Evolutionary conservation across 2,329 filamentous ascomycete species (phyloP).

Genomic region (Tothia fuscella): DNA sequence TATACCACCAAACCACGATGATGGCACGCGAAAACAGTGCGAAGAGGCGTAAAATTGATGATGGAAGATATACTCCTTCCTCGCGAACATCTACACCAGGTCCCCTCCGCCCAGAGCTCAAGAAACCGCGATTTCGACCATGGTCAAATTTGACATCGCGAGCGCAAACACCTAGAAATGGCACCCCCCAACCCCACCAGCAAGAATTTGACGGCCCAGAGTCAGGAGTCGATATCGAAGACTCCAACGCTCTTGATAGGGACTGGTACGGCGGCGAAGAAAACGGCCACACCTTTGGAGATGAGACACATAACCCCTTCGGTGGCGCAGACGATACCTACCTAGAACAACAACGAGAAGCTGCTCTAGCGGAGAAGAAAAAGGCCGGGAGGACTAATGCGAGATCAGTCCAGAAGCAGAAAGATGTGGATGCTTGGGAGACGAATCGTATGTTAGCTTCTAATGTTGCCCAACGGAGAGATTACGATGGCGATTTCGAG

Average conservation of each 20-base stretch:
- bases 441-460: conserved; percentile 97
- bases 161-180: conserved; percentile 23
- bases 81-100: conserved; percentile 32
- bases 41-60: conserved; percentile 56
- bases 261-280: conserved; percentile 92
- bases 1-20: background rate
- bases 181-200: conserved; percentile 34
- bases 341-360: conserved; percentile 65
- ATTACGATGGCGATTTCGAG: conserved; percentile 70
- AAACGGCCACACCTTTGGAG: conserved; percentile 72
- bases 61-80: conserved; percentile 43
- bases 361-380: conserved; percentile 68
- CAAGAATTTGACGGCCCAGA: conserved; percentile 51
- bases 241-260: conserved; percentile 65
- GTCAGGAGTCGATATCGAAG: conserved; percentile 50
- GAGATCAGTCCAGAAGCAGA: conserved; percentile 55
- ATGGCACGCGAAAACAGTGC: conserved; percentile 39
- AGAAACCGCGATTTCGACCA: conserved; percentile 13
- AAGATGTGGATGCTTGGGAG: conserved; percentile 96
- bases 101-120: conserved; percentile 21
- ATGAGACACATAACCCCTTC: conserved; percentile 88
- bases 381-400: conserved; percentile 50
- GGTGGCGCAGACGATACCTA: conserved; percentile 61
- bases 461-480: conserved; percentile 80
- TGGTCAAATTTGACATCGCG: conserved; percentile 19